Percentiles rank a stretch among this genome's conserved stretches.
These are phyloP conservation scores for Marasmius sp. DNA, from an alignment of 1,284 basidiomycete species.

Conservation along the genomic window DNA sequence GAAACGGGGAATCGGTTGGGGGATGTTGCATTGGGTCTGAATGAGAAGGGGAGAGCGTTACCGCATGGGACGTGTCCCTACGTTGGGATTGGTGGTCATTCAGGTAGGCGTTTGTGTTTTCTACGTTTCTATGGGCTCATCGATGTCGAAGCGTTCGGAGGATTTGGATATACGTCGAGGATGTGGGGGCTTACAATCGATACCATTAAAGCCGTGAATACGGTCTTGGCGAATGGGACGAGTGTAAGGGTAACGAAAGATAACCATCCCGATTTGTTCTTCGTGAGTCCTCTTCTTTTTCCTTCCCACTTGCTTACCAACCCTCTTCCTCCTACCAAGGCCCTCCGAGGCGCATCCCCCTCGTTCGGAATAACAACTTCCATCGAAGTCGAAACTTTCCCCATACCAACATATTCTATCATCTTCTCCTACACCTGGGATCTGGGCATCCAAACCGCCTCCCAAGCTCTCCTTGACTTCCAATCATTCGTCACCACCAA, in stretches of 20 bases:
- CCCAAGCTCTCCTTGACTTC: constrained; percentile 16
- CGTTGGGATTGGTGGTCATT: constrained; percentile 15
- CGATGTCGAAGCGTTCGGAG: constrained; percentile 17
- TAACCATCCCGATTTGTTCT: constrained; percentile 29
- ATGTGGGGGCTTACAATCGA: constrained; percentile 30
- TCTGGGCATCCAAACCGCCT: constrained; percentile 11
- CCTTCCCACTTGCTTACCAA: too few species aligned
- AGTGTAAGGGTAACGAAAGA: constrained; percentile 22
- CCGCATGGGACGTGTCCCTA: constrained; percentile 30
- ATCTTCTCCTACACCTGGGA: constrained; percentile 18
- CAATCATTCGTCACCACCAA: constrained; percentile 18
- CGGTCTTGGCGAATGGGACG: constrained; percentile 28
- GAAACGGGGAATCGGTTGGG: constrained; percentile 26
- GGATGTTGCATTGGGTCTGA: constrained; percentile 24
- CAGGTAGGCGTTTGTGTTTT: neutral
- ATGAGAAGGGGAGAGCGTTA: constrained; percentile 24
- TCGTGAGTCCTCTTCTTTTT: too few species aligned
- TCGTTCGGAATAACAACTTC: constrained; percentile 31
- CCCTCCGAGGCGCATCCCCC: constrained; percentile 29
- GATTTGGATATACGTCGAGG: constrained; percentile 24
- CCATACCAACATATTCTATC: constrained; percentile 21
- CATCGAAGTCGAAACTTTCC: constrained; percentile 25
- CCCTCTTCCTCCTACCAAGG: constrained; percentile 15
- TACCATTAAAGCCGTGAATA: constrained; percentile 22
- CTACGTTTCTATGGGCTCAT: neutral